Percentiles rank a stretch among this genome's conserved stretches.
These are phyloP conservation scores for Cladosporium sp. DNA, from an alignment of 2,329 filamentous ascomycete species.

Conservation along the genomic window DNA sequence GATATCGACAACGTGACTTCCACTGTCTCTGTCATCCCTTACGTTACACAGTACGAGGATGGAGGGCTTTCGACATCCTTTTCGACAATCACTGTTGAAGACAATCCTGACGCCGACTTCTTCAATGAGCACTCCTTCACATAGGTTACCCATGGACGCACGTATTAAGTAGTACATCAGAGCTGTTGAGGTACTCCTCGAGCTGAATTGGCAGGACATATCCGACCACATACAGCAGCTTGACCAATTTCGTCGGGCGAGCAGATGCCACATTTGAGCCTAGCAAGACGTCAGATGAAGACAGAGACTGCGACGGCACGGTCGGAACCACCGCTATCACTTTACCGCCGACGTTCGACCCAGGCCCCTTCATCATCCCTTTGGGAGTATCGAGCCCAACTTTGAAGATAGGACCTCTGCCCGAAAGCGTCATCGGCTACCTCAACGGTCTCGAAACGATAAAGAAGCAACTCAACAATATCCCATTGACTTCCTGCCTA, in stretches of 20 bases:
- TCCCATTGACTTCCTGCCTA: neutral
- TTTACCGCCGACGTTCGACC: neutral
- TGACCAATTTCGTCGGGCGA: neutral
- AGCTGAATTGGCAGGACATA: neutral
- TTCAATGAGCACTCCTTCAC: neutral
- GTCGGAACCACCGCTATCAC: neutral
- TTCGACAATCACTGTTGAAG: neutral
- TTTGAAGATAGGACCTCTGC: neutral
- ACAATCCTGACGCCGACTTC: neutral
- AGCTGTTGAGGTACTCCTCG: no score
- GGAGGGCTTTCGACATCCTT: neutral
- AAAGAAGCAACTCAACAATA: neutral
- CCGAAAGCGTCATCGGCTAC: neutral
- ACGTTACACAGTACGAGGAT: neutral
- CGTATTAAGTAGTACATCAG: neutral
- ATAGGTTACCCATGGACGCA: neutral
- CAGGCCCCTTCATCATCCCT: neutral
- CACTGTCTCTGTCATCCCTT: constrained; percentile 1
- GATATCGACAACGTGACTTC: neutral
- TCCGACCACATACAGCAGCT: neutral
- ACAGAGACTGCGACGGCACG: neutral
- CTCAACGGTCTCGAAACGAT: neutral
- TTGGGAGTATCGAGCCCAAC: neutral
- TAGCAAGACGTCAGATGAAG: neutral
- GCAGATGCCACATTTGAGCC: neutral